Evolutionary conservation across 768 basidiomycete species (phyloP).

Genomic region (Suillus decipiens): DNA sequence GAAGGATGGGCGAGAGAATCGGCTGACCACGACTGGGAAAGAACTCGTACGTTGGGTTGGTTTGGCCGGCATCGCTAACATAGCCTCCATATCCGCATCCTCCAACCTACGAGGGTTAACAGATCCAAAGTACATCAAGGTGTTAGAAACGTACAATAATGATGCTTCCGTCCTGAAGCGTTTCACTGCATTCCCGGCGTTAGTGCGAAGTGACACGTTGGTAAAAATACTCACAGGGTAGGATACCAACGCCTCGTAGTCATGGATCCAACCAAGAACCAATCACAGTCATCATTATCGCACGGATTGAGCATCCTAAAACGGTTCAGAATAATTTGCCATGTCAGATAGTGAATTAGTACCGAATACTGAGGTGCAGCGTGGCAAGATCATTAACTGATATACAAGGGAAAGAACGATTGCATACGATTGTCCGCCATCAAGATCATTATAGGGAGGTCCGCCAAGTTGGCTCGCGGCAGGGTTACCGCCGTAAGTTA

Average conservation of each 20-base stretch:
- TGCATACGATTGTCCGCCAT: slow-evolving; percentile 63
- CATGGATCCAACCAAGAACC: slow-evolving; percentile 48
- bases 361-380: slow-evolving; percentile 15
- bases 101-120: slow-evolving; percentile 46
- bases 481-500: slow-evolving; percentile 56
- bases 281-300: slow-evolving; percentile 63
- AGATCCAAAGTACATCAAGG: neutral
- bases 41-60: slow-evolving; percentile 83
- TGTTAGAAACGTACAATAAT: slow-evolving; percentile 52
- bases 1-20: slow-evolving; percentile 60
- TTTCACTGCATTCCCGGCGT: slow-evolving; percentile 44
- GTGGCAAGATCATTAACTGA: slow-evolving; percentile 36
- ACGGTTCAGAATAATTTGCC: neutral
- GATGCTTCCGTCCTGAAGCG: slow-evolving; percentile 61
- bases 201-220: neutral
- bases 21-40: slow-evolving; percentile 65
- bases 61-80: slow-evolving; percentile 66
- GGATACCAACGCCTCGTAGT: slow-evolving; percentile 76
- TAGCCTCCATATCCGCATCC: slow-evolving; percentile 68
- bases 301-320: slow-evolving; percentile 66
- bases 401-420: slow-evolving; percentile 36
- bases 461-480: slow-evolving; percentile 49
- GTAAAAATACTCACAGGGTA: slow-evolving; percentile 50
- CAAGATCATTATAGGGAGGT: slow-evolving; percentile 58
- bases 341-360: neutral